Conservation (phyloP, 2,329 filamentous ascomycete species). For the Herpomyces periplanetae region DNA sequence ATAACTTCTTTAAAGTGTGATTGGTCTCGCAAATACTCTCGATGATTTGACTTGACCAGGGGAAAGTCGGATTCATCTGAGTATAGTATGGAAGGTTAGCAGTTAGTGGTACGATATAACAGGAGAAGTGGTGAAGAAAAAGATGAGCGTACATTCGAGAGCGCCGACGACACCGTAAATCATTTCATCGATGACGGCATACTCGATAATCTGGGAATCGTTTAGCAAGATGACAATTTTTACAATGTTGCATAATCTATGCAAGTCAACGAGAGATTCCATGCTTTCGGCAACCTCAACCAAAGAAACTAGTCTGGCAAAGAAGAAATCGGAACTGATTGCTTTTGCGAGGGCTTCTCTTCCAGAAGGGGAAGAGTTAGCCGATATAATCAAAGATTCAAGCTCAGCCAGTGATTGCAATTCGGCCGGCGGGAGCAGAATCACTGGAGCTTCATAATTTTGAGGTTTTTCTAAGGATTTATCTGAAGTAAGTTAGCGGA, state of each 20-base stretch:
- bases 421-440: conserved; percentile 36
- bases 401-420: conserved; percentile 52
- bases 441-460: too few species aligned
- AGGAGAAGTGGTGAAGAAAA: too few species aligned
- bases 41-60: conserved; percentile 81
- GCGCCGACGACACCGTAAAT: conserved; percentile 75
- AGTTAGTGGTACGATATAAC: too few species aligned
- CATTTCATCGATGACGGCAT: conserved; percentile 56
- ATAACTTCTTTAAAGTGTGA: conserved; percentile 89
- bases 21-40: conserved; percentile 57
- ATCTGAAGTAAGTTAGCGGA: too few species aligned
- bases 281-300: conserved; percentile 66
- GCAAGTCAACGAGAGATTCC: conserved; percentile 48
- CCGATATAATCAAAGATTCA: conserved; percentile 39
- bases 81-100: too few species aligned
- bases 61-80: conserved; percentile 77
- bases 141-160: conserved; percentile 34
- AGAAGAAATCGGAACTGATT: conserved; percentile 49
- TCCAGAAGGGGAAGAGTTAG: conserved; percentile 29
- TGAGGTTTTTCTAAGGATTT: too few species aligned
- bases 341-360: conserved; percentile 61
- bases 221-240: conserved; percentile 81
- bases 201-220: conserved; percentile 73
- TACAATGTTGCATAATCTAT: conserved; percentile 86
- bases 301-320: conserved; percentile 44